Evolutionary conservation across 768 basidiomycete genomes (phyloP), one percentile per base, ranked within the genome.

Genomic region (Termitomyces sp.): DNA sequence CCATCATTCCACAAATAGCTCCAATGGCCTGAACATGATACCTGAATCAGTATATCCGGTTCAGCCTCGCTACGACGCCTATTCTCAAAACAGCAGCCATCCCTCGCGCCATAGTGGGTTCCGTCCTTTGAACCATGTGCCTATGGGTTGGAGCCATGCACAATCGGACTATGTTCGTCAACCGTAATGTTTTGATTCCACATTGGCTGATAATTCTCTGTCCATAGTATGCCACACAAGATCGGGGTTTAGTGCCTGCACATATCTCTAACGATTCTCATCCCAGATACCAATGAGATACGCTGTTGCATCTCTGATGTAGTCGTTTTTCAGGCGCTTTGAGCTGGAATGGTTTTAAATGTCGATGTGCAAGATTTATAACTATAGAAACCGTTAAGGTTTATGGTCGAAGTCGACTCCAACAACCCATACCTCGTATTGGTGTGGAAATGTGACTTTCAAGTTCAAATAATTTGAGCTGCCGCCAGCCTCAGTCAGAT

Each of bases 121-220:
- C 60, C 82, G 84, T 54, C 69, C 81, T 22, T 73, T 82, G 66
- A 75, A 75, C 48, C 80, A 83, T 59, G 78, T 79, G 52, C 66
- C 75, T 56, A 65, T 78, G 58, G 74, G 74, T 50, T 87, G 85
- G 86, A 74, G 75, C 51, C 66, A 58, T 49, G 13, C 57, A 41
- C 51, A 78, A 39, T 74, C 80, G 67, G 85, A 89, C 47, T 90
- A 82, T 69, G 89, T 91, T 70, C 75, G 86, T 73, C 5, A 41
- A 52, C n/a, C n/a, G n/a, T 48, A 36, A 36, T 46, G 37, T 53
- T 55, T 45, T 8, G 34, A 54, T 26, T 15, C 29, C 13, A 44
- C 34, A 13, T 33, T 16, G 5, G 28, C 53, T 49, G 54, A 36
- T 5, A 36, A 52, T 51, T 47, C 51, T 36, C 37, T 28, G 51